These are phyloP conservation scores for Massariosphaeria phaeospora DNA, from an alignment of 495 filamentous ascomycete genomes.

Conservation along the genomic window DNA sequence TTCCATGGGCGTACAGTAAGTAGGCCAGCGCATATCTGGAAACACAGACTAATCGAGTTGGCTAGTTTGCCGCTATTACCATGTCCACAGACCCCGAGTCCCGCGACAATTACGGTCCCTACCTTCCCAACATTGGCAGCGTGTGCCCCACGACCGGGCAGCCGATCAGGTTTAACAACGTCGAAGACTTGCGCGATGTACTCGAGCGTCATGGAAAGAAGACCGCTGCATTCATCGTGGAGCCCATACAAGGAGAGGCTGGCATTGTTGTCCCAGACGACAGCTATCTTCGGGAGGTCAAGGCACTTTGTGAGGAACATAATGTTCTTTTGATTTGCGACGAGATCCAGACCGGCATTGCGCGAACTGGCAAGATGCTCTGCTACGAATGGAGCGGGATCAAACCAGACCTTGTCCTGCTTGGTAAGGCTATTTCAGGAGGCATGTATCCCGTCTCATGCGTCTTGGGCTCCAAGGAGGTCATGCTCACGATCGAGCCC, in stretches of 20 bases:
- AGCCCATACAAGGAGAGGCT: slow-evolving; percentile 97
- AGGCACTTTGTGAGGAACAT: slow-evolving; percentile 84
- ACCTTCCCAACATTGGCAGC: slow-evolving; percentile 81
- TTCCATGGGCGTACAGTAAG: slow-evolving; percentile 94
- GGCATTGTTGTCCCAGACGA: slow-evolving; percentile 94
- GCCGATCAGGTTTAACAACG: slow-evolving; percentile 78
- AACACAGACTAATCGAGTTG: background rate
- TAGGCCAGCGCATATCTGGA: background rate
- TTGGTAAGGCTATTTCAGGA: slow-evolving; percentile 96
- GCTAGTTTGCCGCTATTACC: slow-evolving; percentile 85
- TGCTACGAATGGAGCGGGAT: slow-evolving; percentile 93
- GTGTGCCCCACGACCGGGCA: slow-evolving; percentile 70
- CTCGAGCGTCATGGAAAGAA: slow-evolving; percentile 76
- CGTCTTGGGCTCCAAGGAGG: slow-evolving; percentile 79
- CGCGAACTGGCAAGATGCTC: slow-evolving; percentile 85
- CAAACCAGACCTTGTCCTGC: slow-evolving; percentile 88
- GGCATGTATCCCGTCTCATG: slow-evolving; percentile 98
- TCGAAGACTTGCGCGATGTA: slow-evolving; percentile 71
- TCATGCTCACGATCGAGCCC: slow-evolving; percentile 97
- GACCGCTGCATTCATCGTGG: slow-evolving; percentile 89
- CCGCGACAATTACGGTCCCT: slow-evolving; percentile 93
- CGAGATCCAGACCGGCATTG: slow-evolving; percentile 98
- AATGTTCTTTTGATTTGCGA: slow-evolving; percentile 95
- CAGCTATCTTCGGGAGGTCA: slow-evolving; percentile 76
- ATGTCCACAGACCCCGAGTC: slow-evolving; percentile 94